A percentile compares a stretch with the other conserved stretches of the same genome.
These are phyloP conservation scores for Rhizophagus clarus DNA, from an alignment of 192 early-diverging fungal species.

Conservation along the genomic window DNA sequence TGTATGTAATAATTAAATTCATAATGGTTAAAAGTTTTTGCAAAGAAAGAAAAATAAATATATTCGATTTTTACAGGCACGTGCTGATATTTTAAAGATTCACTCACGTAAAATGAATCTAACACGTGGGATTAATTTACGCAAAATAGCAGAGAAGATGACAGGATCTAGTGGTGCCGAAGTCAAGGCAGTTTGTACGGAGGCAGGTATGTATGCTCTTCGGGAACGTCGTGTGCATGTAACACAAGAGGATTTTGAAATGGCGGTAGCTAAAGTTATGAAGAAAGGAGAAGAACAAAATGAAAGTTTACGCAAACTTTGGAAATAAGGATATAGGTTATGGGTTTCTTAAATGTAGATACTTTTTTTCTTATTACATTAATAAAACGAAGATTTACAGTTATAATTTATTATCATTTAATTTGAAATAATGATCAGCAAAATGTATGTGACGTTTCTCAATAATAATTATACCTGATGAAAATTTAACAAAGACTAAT, in stretches of 20 bases:
- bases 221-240: constrained; percentile 98
- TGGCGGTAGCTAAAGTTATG: constrained; percentile 99
- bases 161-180: constrained; percentile 84
- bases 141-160: constrained; percentile 89
- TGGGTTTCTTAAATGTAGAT: background rate
- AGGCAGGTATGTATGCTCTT: constrained; percentile 89
- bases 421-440: background rate
- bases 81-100: constrained; percentile 88
- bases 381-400: background rate
- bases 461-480: background rate
- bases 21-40: background rate
- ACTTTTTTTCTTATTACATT: background rate
- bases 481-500: too few species aligned
- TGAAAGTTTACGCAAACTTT: constrained; percentile 95
- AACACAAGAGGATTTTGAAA: constrained; percentile 99
- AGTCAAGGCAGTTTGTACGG: constrained; percentile 87
- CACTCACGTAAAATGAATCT: constrained; percentile 92
- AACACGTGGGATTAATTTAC: constrained; percentile 86
- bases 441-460: background rate
- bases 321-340: constrained; percentile 69
- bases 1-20: constrained; percentile 34
- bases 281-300: constrained; percentile 98
- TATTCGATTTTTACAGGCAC: constrained; percentile 46
- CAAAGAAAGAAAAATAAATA: background rate
- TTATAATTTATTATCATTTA: background rate